phyloP scores from a whole-genome alignment of 352 stramenopile genomes.

The Pythium rhizo-oryzae region DNA sequence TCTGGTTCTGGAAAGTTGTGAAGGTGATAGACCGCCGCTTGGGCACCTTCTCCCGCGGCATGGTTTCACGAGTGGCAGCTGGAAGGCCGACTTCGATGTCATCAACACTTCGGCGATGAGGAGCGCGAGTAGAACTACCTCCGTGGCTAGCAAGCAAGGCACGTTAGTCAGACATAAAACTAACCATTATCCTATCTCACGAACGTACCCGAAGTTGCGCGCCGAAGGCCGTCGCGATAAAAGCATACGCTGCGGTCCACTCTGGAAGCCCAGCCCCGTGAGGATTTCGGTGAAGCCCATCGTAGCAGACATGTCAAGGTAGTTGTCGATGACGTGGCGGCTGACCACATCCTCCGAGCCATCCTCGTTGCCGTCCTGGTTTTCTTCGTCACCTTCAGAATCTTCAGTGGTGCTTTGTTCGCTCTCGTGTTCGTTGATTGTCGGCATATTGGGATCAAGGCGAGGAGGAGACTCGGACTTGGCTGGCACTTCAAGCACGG shows the following conservation, averaged over 20 bases:
- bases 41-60: slow-evolving; percentile 43
- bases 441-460: slow-evolving; percentile 29
- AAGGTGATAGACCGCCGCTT: slow-evolving; percentile 85
- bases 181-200: no score
- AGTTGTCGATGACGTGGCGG: slow-evolving; percentile 85
- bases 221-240: slow-evolving; percentile 59
- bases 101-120: slow-evolving; percentile 57
- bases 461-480: slow-evolving; percentile 17
- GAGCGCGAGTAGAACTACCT: slow-evolving; percentile 8
- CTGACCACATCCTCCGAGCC: slow-evolving; percentile 51
- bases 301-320: slow-evolving; percentile 81
- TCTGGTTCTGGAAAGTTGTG: slow-evolving; percentile 52
- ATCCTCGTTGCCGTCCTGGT: slow-evolving; percentile 26
- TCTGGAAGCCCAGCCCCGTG: slow-evolving; percentile 58
- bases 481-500: slow-evolving; percentile 29
- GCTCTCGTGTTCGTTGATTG: slow-evolving; percentile 41
- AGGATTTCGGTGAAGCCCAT: slow-evolving; percentile 73
- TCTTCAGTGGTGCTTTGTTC: slow-evolving; percentile 43
- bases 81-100: slow-evolving; percentile 81
- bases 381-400: slow-evolving; percentile 42
- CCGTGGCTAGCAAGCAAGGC: slow-evolving; percentile 11
- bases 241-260: slow-evolving; percentile 48
- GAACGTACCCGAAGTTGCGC: slow-evolving; percentile 34
- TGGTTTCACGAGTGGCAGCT: slow-evolving; percentile 47
- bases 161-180: not conserved